Evolutionary conservation across 78 protist species (phyloP).

Genomic region (Emiliania huxleyi): DNA sequence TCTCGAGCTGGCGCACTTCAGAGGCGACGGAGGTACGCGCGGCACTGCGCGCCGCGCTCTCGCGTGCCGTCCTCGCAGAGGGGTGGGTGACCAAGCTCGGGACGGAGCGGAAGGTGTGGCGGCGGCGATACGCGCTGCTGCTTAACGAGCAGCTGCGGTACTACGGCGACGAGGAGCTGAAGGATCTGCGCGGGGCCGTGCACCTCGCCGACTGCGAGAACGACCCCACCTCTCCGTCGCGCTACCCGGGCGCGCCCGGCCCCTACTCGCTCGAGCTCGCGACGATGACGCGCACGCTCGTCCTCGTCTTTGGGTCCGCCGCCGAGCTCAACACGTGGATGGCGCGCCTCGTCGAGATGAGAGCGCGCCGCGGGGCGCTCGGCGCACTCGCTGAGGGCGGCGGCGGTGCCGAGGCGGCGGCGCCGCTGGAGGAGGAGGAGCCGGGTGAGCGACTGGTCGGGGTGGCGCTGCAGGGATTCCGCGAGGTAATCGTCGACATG

Average conservation of each 20-base stretch:
- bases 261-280: background rate
- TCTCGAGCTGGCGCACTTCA: background rate
- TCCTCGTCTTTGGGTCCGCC: background rate
- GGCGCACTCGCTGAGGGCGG: background rate
- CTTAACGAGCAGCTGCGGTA: background rate
- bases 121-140: background rate
- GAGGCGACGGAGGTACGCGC: background rate
- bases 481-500: background rate
- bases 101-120: background rate
- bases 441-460: background rate
- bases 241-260: background rate
- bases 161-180: background rate
- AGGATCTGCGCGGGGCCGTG: background rate
- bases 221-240: background rate
- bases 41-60: background rate
- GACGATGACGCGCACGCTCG: background rate
- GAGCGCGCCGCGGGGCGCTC: too few species aligned
- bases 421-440: background rate
- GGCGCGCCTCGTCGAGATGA: background rate
- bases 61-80: background rate
- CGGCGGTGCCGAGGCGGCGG: background rate
- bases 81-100: slow-evolving; percentile 5
- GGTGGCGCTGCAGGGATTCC: background rate
- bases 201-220: background rate
- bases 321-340: background rate